These are phyloP conservation scores for Xylaria sp. DNA, from an alignment of 2,329 filamentous ascomycete species.

Conservation along the genomic window DNA sequence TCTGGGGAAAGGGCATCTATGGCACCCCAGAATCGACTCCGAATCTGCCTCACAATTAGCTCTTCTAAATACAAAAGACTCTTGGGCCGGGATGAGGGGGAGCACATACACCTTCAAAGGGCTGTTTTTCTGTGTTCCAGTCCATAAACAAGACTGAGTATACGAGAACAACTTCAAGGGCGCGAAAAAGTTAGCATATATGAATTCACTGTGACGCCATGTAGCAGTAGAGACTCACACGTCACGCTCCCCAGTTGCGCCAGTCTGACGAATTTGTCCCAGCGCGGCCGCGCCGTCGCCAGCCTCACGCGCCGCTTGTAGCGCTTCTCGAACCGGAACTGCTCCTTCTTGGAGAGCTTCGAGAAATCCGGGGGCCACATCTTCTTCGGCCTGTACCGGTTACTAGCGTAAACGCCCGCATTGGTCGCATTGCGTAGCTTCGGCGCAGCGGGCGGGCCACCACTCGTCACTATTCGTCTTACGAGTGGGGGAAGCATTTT, in stretches of 20 bases:
- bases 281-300: conserved; percentile 40
- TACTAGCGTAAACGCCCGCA: conserved; percentile 50
- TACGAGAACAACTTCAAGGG: conserved; percentile 52
- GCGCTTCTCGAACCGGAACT: conserved; percentile 79
- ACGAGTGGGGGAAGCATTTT: conserved; percentile 56
- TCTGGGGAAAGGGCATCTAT: conserved; percentile 40
- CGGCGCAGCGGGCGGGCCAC: conserved; percentile 34
- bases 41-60: conserved; percentile 42
- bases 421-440: conserved; percentile 31
- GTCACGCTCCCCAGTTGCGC: conserved; percentile 65
- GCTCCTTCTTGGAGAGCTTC: conserved; percentile 71
- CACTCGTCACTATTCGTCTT: conserved; percentile 48
- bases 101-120: conserved; percentile 56
- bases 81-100: neutral
- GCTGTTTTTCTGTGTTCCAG: conserved; percentile 53
- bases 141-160: conserved; percentile 70
- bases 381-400: conserved; percentile 70
- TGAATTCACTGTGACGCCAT: neutral
- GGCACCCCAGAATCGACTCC: conserved; percentile 47
- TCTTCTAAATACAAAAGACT: neutral
- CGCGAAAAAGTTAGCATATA: conserved; percentile 10
- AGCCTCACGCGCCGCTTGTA: conserved; percentile 70
- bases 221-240: conserved; percentile 49
- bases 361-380: conserved; percentile 80
- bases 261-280: conserved; percentile 57